Percentiles rank a stretch among this genome's conserved stretches.
phyloP scores from a whole-genome alignment of 208 protist species.

The Sergeia podlipaevii region DNA sequence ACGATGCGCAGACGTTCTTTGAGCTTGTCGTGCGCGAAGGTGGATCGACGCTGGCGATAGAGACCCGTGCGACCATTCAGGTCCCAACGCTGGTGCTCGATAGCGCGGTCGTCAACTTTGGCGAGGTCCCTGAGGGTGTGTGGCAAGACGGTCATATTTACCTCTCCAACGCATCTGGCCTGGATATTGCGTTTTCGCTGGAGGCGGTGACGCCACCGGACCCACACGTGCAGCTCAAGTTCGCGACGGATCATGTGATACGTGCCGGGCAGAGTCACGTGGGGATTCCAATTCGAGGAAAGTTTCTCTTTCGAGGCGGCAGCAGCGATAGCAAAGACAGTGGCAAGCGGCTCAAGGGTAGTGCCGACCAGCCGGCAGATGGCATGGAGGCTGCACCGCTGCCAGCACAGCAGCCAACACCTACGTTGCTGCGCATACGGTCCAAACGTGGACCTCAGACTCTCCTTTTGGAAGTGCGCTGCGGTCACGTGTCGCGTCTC shows the following conservation, averaged over 20 bases:
- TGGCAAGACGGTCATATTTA: conserved; percentile 60
- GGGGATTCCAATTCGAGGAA: conserved; percentile 49
- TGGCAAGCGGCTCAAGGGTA: too few species aligned
- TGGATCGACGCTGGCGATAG: conserved; percentile 66
- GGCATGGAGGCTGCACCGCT: conserved; percentile 27
- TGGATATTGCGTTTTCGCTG: conserved; percentile 77
- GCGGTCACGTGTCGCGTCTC: conserved; percentile 61
- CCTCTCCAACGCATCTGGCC: conserved; percentile 67
- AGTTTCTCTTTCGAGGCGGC: conserved; percentile 26
- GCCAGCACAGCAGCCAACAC: too few species aligned
- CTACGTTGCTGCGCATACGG: conserved; percentile 47
- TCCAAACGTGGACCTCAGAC: conserved; percentile 52
- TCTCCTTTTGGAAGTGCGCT: conserved; percentile 60
- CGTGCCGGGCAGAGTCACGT: conserved; percentile 53
- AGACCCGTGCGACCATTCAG: conserved; percentile 85
- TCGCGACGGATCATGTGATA: conserved; percentile 31
- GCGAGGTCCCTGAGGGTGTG: conserved; percentile 60
- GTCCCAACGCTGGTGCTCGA: conserved; percentile 52
- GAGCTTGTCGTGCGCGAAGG: conserved; percentile 78
- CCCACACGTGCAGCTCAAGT: conserved; percentile 52
- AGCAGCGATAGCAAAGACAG: not conserved
- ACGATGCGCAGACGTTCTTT: conserved; percentile 87
- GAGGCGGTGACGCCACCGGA: conserved; percentile 18
- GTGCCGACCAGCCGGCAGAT: too few species aligned
- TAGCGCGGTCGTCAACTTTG: conserved; percentile 61